Conservation (phyloP, 768 basidiomycete genomes). For the Amanita muscaria region DNA sequence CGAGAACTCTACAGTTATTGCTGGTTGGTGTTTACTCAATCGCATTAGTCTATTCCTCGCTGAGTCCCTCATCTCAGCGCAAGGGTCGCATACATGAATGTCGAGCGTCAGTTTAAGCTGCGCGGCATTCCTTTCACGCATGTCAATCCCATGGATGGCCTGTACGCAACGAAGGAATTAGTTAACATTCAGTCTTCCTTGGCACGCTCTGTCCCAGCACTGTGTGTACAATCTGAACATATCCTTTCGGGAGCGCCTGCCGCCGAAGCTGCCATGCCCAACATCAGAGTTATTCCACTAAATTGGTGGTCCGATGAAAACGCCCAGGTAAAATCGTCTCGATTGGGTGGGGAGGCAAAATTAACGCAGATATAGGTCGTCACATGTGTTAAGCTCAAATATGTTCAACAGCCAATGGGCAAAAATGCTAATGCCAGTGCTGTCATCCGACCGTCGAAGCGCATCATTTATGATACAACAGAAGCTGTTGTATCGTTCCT, state of each 20-base stretch:
- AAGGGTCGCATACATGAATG: constrained; percentile 81
- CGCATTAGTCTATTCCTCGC: background rate
- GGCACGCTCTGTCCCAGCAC: constrained; percentile 68
- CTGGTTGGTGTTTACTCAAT: constrained; percentile 27
- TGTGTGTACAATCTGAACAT: constrained; percentile 76
- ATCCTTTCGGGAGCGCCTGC: constrained; percentile 79
- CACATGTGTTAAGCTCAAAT: constrained; percentile 85
- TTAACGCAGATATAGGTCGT: constrained; percentile 44
- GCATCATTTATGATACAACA: constrained; percentile 83
- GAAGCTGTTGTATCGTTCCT: constrained; percentile 87
- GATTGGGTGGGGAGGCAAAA: constrained; percentile 2
- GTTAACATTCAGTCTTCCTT: constrained; percentile 62
- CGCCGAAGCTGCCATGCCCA: constrained; percentile 88
- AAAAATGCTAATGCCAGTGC: constrained; percentile 52
- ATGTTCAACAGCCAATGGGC: constrained; percentile 79
- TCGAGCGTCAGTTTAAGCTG: constrained; percentile 81
- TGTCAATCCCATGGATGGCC: constrained; percentile 48
- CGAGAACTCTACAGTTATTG: constrained; percentile 82
- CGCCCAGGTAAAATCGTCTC: constrained; percentile 37
- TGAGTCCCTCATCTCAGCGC: constrained; percentile 40
- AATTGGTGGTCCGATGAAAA: constrained; percentile 88
- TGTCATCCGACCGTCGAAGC: constrained; percentile 75
- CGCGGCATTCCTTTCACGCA: constrained; percentile 72
- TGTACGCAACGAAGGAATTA: constrained; percentile 35
- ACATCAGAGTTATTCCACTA: constrained; percentile 79